Percentiles rank a stretch among this genome's conserved stretches.
These are phyloP conservation scores for Psilocybe azurescens DNA, from an alignment of 768 basidiomycete genomes.

Conservation along the genomic window DNA sequence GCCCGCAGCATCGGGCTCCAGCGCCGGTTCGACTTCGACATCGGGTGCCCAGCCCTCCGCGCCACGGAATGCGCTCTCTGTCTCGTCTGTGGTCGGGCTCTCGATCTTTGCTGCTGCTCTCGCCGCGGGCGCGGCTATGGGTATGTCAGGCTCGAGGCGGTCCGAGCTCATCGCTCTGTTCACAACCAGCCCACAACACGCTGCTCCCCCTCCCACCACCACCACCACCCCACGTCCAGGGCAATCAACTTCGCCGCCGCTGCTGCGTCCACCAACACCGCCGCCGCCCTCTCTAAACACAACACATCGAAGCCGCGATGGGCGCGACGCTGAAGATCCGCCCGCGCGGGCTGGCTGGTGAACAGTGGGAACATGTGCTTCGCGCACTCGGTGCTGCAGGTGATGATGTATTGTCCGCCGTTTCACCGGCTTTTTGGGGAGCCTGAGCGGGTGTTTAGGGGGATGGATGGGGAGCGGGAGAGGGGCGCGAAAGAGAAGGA, in stretches of 20 bases:
- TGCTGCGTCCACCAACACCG: slow-evolving; percentile 23
- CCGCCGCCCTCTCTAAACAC: background rate
- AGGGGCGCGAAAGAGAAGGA: background rate
- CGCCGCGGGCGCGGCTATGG: background rate
- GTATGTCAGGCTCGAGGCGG: slow-evolving; percentile 43
- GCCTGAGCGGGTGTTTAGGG: slow-evolving; percentile 48
- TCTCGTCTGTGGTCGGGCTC: slow-evolving; percentile 74
- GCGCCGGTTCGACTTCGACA: slow-evolving; percentile 35
- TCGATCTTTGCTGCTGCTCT: slow-evolving; percentile 63
- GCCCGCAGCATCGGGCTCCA: slow-evolving; percentile 64
- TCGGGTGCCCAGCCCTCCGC: slow-evolving; percentile 23
- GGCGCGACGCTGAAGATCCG: slow-evolving; percentile 39
- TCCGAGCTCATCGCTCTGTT: slow-evolving; percentile 61
- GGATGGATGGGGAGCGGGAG: background rate
- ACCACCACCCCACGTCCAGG: slow-evolving; percentile 5
- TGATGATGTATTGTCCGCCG: slow-evolving; percentile 86
- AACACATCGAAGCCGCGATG: background rate
- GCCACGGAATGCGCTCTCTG: slow-evolving; percentile 58
- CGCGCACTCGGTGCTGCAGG: slow-evolving; percentile 92
- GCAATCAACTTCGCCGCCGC: slow-evolving; percentile 6
- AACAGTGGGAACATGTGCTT: slow-evolving; percentile 99
- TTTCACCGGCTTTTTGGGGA: slow-evolving; percentile 82
- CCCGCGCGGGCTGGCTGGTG: slow-evolving; percentile 84
- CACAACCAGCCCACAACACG: slow-evolving; percentile 37
- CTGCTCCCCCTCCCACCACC: slow-evolving; percentile 7